Conservation (phyloP, 139 green algal genomes). For the Astrephomene gubernaculifera region DNA sequence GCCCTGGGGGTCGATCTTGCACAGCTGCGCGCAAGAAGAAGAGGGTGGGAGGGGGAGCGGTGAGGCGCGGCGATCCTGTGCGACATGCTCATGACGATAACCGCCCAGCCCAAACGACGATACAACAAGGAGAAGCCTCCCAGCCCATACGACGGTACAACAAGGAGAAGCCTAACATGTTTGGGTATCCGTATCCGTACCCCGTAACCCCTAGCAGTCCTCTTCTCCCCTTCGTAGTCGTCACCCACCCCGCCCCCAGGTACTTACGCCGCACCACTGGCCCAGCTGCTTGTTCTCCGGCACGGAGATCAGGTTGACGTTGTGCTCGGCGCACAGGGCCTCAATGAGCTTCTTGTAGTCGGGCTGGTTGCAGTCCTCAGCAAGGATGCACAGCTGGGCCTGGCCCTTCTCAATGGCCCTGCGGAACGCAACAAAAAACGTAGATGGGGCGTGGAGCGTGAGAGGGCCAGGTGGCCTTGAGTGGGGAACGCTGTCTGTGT, state of each 20-base stretch:
- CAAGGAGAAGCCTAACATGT: no score
- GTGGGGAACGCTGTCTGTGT: no score
- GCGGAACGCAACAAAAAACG: background rate
- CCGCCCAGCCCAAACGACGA: no score
- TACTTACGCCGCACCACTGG: conserved; percentile 85
- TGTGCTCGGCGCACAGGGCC: conserved; percentile 97
- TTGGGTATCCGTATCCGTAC: no score
- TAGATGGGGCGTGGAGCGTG: no score
- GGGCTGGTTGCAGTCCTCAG: conserved; percentile 98
- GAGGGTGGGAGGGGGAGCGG: background rate
- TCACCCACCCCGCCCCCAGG: background rate
- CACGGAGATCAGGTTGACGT: conserved; percentile 96
- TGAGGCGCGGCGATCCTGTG: no score
- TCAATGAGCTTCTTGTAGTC: conserved; percentile 99
- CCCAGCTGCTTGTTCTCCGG: conserved; percentile 95
- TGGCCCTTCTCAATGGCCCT: conserved; percentile 74
- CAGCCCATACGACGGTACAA: no score
- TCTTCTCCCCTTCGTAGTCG: no score
- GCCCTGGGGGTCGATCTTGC: conserved; percentile 98
- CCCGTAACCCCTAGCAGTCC: no score
- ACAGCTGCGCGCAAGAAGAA: conserved; percentile 73
- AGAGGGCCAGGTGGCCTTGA: no score
- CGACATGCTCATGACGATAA: no score
- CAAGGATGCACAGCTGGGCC: conserved; percentile 95
- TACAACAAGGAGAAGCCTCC: no score